phyloP scores from a whole-genome alignment of 306 rosid species.

The Citrullus mucosospermus region DNA sequence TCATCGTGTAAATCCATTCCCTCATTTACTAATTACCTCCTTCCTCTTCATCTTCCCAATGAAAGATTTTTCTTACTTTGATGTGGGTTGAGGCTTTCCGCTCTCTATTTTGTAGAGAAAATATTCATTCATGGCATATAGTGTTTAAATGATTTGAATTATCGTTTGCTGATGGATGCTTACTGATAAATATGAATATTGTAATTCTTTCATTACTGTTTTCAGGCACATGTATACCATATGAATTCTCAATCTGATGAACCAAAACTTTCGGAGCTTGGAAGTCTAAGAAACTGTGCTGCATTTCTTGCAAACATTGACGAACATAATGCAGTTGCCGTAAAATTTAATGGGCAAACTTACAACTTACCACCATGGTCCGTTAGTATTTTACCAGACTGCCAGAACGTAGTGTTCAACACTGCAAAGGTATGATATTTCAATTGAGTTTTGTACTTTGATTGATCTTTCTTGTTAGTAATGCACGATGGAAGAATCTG shows the following conservation, averaged over 20 bases:
- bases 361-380: slow-evolving; percentile 92
- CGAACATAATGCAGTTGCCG: slow-evolving; percentile 44
- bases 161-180: neutral
- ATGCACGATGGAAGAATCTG: neutral
- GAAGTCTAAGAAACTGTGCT: slow-evolving; percentile 42
- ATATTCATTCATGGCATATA: neutral
- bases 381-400: slow-evolving; percentile 88
- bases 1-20: neutral
- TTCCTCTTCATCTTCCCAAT: neutral
- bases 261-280: slow-evolving; percentile 24
- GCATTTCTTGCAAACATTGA: slow-evolving; percentile 95
- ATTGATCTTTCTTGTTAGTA: neutral
- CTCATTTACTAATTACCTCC: neutral
- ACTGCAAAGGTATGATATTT: slow-evolving; percentile 76
- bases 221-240: slow-evolving; percentile 71
- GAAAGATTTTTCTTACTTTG: neutral
- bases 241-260: slow-evolving; percentile 17
- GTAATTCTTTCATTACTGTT: slow-evolving; percentile 10
- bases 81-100: neutral
- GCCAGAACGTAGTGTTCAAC: slow-evolving; percentile 61
- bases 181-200: neutral
- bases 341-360: slow-evolving; percentile 59
- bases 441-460: neutral
- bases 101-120: neutral
- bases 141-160: neutral